Evolutionary conservation across 2,329 filamentous ascomycete genomes (phyloP).

Genomic region (Botryotinia convoluta): DNA sequence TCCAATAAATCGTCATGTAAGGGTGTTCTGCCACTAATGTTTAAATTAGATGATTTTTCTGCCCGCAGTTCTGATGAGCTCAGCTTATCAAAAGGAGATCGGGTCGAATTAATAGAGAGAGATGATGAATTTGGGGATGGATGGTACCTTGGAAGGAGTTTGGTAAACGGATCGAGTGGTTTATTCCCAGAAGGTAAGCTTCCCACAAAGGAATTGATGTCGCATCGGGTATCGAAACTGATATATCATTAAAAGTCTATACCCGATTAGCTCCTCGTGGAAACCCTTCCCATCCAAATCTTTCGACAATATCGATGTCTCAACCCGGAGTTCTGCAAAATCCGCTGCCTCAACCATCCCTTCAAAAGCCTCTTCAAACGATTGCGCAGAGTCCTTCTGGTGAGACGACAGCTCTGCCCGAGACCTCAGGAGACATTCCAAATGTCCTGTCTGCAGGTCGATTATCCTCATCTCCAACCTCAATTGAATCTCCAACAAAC

Average conservation of each 20-base stretch:
- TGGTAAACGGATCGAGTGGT: slow-evolving; percentile 70
- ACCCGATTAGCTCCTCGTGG: slow-evolving; percentile 39
- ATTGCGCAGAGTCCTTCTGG: neutral
- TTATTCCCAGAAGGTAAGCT: slow-evolving; percentile 75
- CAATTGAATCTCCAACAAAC: neutral
- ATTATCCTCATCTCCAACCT: neutral
- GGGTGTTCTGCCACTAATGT: slow-evolving; percentile 3
- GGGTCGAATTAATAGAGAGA: slow-evolving; percentile 77
- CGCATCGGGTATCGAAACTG: slow-evolving; percentile 20
- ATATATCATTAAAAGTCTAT: slow-evolving; percentile 35
- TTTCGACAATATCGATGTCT: slow-evolving; percentile 26
- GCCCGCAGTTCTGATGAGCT: slow-evolving; percentile 92
- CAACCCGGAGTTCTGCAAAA: slow-evolving; percentile 19
- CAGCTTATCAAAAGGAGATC: slow-evolving; percentile 78
- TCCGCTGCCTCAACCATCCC: slow-evolving; percentile 16
- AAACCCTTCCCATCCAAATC: slow-evolving; percentile 33
- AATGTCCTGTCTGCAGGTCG: neutral
- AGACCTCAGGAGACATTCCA: neutral
- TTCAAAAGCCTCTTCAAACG: neutral
- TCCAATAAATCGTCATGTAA: neutral
- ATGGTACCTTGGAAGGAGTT: slow-evolving; percentile 76
- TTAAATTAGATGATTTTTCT: slow-evolving; percentile 74
- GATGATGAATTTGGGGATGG: slow-evolving; percentile 89
- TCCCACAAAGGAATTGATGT: neutral
- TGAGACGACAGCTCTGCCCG: neutral